Conservation (phyloP, 495 filamentous ascomycete species). For the Trichoderma virens region DNA sequence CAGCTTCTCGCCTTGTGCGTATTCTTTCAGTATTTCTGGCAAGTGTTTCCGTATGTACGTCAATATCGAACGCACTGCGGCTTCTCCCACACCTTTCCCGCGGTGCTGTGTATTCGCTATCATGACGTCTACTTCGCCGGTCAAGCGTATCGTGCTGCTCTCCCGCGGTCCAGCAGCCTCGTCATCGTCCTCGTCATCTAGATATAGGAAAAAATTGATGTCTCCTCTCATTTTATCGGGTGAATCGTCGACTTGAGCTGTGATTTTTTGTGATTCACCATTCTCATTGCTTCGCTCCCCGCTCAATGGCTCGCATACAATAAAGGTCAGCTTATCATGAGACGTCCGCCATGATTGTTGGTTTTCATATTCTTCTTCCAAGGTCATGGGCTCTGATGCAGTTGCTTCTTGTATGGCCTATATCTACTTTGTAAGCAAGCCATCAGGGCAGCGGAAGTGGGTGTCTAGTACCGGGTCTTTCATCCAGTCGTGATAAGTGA, state of each 20-base stretch:
- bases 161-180: conserved; percentile 3
- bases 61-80: conserved; percentile 60
- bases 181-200: conserved; percentile 16
- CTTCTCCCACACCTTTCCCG: conserved; percentile 57
- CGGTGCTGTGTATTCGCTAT: conserved; percentile 56
- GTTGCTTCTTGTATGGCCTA: conserved; percentile 77
- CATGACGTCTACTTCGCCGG: conserved; percentile 83
- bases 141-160: conserved; percentile 4
- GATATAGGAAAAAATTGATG: conserved; percentile 73
- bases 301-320: conserved; percentile 44
- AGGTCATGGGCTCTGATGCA: conserved; percentile 70
- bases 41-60: conserved; percentile 48
- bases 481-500: conserved; percentile 85
- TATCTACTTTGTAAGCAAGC: conserved; percentile 8
- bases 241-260: conserved; percentile 29
- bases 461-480: conserved; percentile 56
- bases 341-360: conserved; percentile 73
- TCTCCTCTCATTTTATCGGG: conserved; percentile 67
- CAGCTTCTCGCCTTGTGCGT: conserved; percentile 18
- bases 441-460: not conserved
- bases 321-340: conserved; percentile 68
- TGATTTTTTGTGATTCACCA: not conserved
- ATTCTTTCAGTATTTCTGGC: conserved; percentile 52
- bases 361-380: conserved; percentile 79
- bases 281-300: conserved; percentile 19